Percentiles rank a stretch among this genome's conserved stretches.
phyloP scores from a whole-genome alignment of 352 stramenopile genomes.

The Hyaloperonospora brassicae region DNA sequence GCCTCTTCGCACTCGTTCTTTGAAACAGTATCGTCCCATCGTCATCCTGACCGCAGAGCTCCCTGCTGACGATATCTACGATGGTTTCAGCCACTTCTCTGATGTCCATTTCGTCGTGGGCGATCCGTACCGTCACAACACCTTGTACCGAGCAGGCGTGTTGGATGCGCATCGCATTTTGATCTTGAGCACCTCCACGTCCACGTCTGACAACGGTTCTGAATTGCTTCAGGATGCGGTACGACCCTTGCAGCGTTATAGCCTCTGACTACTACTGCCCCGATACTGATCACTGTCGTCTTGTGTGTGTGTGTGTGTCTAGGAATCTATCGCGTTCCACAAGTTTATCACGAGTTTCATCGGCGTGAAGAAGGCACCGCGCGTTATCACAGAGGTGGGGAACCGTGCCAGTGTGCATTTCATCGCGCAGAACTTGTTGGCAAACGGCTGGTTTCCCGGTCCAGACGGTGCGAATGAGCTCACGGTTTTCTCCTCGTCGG shows the following conservation, averaged over 20 bases:
- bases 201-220: constrained; percentile 46
- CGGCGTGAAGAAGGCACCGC: constrained; percentile 43
- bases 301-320: constrained; percentile 5
- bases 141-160: constrained; percentile 56
- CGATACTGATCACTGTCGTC: constrained; percentile 2
- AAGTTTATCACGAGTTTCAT: constrained; percentile 71
- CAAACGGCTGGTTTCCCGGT: constrained; percentile 57
- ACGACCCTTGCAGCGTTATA: constrained; percentile 3
- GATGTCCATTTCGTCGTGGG: constrained; percentile 69
- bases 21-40: constrained; percentile 65
- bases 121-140: constrained; percentile 49
- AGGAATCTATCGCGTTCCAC: constrained; percentile 74
- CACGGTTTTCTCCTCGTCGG: constrained; percentile 37
- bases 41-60: constrained; percentile 55
- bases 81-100: constrained; percentile 57
- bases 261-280: not conserved
- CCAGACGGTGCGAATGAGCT: constrained; percentile 24
- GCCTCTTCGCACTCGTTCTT: constrained; percentile 53
- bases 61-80: constrained; percentile 50
- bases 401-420: constrained; percentile 82
- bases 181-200: constrained; percentile 59
- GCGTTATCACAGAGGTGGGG: constrained; percentile 71
- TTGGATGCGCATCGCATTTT: constrained; percentile 57
- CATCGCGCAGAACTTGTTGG: constrained; percentile 63
- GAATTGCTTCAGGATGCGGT: constrained; percentile 73